Evolutionary conservation across 805 yeast species (phyloP).

Genomic region (Starmerella riodocensis): DNA sequence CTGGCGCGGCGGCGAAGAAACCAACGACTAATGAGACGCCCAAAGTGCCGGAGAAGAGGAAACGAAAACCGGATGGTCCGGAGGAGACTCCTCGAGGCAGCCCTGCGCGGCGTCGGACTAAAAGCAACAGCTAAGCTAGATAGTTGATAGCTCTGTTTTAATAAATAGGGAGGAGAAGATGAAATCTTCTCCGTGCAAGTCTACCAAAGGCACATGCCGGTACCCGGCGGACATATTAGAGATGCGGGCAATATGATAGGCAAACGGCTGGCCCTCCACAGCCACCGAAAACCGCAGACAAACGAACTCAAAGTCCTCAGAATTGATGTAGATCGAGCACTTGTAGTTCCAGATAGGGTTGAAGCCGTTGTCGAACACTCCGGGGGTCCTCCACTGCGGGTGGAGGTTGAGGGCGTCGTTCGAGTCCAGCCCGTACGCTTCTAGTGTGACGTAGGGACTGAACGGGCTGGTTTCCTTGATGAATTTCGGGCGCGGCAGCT

Average conservation of each 20-base stretch:
- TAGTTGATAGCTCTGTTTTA: slow-evolving; percentile 8
- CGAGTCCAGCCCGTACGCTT: slow-evolving; percentile 35
- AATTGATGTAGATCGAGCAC: slow-evolving; percentile 34
- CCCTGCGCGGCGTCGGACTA: neutral
- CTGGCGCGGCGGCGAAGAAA: neutral
- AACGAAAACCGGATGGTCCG: too few species aligned
- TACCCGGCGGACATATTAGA: slow-evolving; percentile 62
- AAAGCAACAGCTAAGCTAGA: neutral
- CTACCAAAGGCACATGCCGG: slow-evolving; percentile 67
- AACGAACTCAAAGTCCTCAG: slow-evolving; percentile 24
- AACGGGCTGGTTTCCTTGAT: slow-evolving; percentile 34
- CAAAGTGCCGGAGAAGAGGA: too few species aligned
- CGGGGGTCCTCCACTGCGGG: slow-evolving; percentile 25
- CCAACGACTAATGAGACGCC: neutral
- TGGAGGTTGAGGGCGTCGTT: slow-evolving; percentile 3
- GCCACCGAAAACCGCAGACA: slow-evolving; percentile 29
- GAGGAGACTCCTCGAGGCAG: too few species aligned
- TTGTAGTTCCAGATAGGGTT: slow-evolving; percentile 69
- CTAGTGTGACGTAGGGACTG: slow-evolving; percentile 52
- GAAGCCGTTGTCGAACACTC: slow-evolving; percentile 59
- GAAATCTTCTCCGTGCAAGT: slow-evolving; percentile 66
- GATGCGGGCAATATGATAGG: slow-evolving; percentile 48
- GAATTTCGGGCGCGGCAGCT: slow-evolving; percentile 58
- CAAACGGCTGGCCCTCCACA: slow-evolving; percentile 33
- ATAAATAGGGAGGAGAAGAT: slow-evolving; percentile 46